These are phyloP conservation scores for Rhizoclosmatium sp. DNA, from an alignment of 192 early-diverging fungal species.

Conservation along the genomic window DNA sequence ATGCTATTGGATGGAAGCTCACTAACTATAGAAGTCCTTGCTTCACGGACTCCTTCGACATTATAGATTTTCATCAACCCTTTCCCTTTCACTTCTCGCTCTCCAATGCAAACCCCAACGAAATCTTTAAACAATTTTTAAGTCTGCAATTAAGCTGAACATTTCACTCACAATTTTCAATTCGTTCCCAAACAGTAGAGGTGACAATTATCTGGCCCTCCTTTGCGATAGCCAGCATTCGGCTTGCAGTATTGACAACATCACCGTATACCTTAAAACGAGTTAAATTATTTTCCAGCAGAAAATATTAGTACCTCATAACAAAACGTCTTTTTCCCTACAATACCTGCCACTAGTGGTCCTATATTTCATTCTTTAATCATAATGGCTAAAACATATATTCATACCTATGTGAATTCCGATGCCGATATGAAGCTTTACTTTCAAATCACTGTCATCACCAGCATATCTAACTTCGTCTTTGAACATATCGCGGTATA, in stretches of 20 bases:
- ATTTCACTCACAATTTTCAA: conserved; percentile 9
- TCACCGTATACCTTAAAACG: conserved; percentile 54
- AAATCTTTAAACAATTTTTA: conserved; percentile 30
- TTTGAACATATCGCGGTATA: conserved; percentile 39
- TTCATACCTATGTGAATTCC: conserved; percentile 48
- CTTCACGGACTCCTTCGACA: conserved; percentile 8
- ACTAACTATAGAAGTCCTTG: too few relatives aligned
- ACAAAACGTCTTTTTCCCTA: conserved; percentile 56
- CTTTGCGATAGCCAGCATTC: conserved; percentile 50
- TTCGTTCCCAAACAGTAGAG: conserved; percentile 31
- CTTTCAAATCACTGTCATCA: conserved; percentile 20
- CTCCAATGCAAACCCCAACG: conserved; percentile 40
- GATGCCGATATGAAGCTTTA: conserved; percentile 51
- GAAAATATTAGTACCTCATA: conserved; percentile 48
- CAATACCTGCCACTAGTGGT: conserved; percentile 61
- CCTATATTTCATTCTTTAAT: conserved; percentile 35
- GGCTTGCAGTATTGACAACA: conserved; percentile 52
- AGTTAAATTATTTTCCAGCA: neutral
- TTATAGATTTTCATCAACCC: conserved; percentile 48
- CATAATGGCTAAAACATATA: neutral
- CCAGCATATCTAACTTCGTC: conserved; percentile 30
- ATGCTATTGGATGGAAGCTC: too few relatives aligned
- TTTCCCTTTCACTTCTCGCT: conserved; percentile 53
- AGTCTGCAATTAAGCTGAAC: neutral
- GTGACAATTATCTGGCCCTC: conserved; percentile 53